Evolutionary conservation across 73 alveolate species (phyloP), one percentile per base, ranked within the genome.

Genomic region (Symbiodinium natans): DNA sequence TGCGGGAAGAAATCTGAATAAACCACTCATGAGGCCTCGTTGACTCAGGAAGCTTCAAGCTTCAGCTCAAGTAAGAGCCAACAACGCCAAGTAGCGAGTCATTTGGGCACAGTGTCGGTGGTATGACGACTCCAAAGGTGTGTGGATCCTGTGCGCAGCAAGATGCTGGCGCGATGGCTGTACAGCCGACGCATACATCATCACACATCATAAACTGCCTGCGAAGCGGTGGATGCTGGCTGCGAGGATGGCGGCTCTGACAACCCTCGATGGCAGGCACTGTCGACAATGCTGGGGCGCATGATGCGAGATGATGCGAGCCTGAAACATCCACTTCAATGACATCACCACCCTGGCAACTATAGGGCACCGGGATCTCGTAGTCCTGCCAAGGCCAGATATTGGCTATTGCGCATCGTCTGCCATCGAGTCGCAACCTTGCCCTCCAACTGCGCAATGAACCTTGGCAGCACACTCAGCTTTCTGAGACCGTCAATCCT

Each of bases 31-130:
- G n/a, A n/a, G n/a, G n/a, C n/a, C n/a, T n/a, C n/a, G n/a, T n/a
- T n/a, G n/a, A n/a, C n/a, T n/a, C n/a, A n/a, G n/a, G n/a, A n/a
- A n/a, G n/a, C n/a, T n/a, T n/a, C n/a, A n/a, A n/a, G n/a, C n/a
- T n/a, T n/a, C n/a, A n/a, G n/a, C n/a, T n/a, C n/a, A n/a, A n/a
- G n/a, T n/a, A n/a, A n/a, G n/a, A n/a, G n/a, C n/a, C n/a, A n/a
- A n/a, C n/a, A n/a, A n/a, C n/a, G 84, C 84, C 84, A 34, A 74
- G 84, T 7, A 74, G 84, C 84, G 84, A n/a, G 84, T 74, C 84
- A n/a, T 34, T 17, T 8, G 84, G 33, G 42, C 84, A 33, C 42
- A 74, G 42, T 2, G 84, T 74, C 42, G 40, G 33, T 9, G 84
- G 84, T n/a, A 74, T 74, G 84, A 10, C 42, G 43, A 74, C 84